phyloP scores from a whole-genome alignment of 176 grass and related monocot genomes.

The Oryza punctata region DNA sequence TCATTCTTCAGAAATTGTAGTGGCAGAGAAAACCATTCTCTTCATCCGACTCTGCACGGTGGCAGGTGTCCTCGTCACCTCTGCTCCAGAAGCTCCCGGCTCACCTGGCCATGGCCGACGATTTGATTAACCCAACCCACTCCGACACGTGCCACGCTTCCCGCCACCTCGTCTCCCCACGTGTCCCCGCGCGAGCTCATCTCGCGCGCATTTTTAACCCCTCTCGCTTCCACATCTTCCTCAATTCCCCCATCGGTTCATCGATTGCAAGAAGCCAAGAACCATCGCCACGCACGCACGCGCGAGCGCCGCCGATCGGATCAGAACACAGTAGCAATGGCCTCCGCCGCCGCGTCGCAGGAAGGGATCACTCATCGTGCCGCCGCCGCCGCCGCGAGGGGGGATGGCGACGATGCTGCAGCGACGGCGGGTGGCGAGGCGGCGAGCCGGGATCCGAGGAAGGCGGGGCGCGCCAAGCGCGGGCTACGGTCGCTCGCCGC shows the following conservation, averaged over 20 bases:
- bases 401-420: not conserved
- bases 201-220: constrained; percentile 34
- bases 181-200: constrained; percentile 45
- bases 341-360: constrained; percentile 8
- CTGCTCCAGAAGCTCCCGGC: constrained; percentile 38
- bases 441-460: not conserved
- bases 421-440: not conserved
- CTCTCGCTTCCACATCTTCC: not conserved
- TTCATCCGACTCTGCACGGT: not conserved
- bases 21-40: not conserved
- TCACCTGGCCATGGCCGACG: constrained; percentile 27
- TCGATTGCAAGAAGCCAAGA: not conserved
- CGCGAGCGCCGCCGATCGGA: not conserved
- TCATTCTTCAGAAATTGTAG: too few relatives aligned
- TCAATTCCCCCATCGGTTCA: too few relatives aligned
- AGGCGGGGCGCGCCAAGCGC: constrained; percentile 39
- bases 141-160: constrained; percentile 40
- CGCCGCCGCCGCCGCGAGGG: not conserved
- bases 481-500: constrained; percentile 55
- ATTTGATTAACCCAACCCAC: not conserved
- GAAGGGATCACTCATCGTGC: constrained; percentile 60
- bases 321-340: constrained; percentile 1
- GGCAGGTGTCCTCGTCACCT: not conserved
- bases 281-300: not conserved
- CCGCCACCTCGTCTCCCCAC: constrained; percentile 31